Base-by-base conservation (phyloP, 2,329 filamentous ascomycete genomes). In the Ambrosiella xylebori region DNA sequence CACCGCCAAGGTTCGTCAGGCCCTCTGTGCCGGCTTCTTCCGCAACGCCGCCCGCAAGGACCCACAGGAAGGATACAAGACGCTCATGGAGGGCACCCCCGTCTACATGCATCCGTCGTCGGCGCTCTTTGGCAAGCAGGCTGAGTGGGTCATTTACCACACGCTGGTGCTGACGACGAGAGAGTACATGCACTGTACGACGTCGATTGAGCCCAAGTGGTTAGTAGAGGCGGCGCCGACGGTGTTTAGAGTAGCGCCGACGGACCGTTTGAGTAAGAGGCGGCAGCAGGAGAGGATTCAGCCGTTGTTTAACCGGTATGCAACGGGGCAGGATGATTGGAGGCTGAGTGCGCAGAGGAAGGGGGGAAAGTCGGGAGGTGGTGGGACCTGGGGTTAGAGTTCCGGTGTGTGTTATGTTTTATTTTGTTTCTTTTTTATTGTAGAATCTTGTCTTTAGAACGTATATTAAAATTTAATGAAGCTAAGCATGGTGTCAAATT, bases 161-260 rank as follows among this genome's bases (percentile, higher is more conserved):
- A 84, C 82, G 57, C 75, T 98, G 17, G 88, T 97, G 7, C 77
- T 97, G 65, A 98, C 93, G 27, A 94, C 86, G 27, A 91, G 95
- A 73, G 93, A 98, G 72, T 98, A 97, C 71, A 97, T 98, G 93
- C 90, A 95, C 66, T 87, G 81, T 67, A 93, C 89, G 12, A 95
- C 88, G 2, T 80, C 80, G 3, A 97, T 98, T 65, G 93, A 98
- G 71, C 91, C 93, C 7, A 95, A 95, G 66, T 85, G 82, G 82
- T 78, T 98, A 19, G 89, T 97, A 0, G 90, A 96, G 65, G 91
- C 90, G 11, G 93, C 94, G n/a, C 93, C 94, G 8, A 96, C 89
- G 0, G 98, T 97, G 74, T 98, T 97, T 81, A 95, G 95, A 77
- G 88, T 97, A 3, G 91, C 93, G 15, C 83, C 87, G 0, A 91